Evolutionary conservation across 164 flowering plant genomes (phyloP).

Genomic region (Annona cherimola): DNA sequence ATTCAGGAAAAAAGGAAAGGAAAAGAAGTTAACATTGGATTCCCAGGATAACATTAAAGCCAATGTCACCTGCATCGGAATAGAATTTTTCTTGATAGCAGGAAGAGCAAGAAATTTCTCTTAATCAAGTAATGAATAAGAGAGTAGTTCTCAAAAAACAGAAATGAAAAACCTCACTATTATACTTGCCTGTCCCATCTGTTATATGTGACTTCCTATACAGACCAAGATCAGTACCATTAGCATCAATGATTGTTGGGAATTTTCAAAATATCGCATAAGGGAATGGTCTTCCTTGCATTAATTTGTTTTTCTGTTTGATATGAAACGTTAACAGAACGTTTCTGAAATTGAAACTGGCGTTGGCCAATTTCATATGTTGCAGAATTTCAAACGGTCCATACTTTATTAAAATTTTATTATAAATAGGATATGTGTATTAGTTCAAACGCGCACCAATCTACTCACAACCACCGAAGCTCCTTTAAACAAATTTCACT

Average conservation of each 20-base stretch:
- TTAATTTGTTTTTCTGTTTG: too few relatives aligned
- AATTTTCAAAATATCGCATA: too few relatives aligned
- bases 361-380: too few relatives aligned
- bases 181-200: slow-evolving; percentile 79
- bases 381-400: too few relatives aligned
- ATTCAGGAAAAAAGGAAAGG: not conserved
- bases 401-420: too few relatives aligned
- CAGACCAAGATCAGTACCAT: slow-evolving; percentile 88
- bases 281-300: too few relatives aligned
- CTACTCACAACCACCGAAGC: too few relatives aligned
- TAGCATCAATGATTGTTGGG: slow-evolving; percentile 97
- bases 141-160: not conserved
- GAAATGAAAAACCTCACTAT: not conserved
- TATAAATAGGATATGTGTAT: too few relatives aligned
- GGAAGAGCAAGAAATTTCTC: slow-evolving; percentile 22
- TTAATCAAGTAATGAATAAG: not conserved
- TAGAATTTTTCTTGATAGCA: slow-evolving; percentile 98
- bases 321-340: too few relatives aligned
- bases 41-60: slow-evolving; percentile 63
- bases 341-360: too few relatives aligned
- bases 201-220: slow-evolving; percentile 97
- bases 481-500: too few relatives aligned
- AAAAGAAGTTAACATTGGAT: not conserved
- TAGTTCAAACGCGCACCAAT: too few relatives aligned
- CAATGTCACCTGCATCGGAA: slow-evolving; percentile 95